Base-by-base conservation (phyloP, 2,329 filamentous ascomycete genomes). In the Arthrobotrys musiformis region DNA sequence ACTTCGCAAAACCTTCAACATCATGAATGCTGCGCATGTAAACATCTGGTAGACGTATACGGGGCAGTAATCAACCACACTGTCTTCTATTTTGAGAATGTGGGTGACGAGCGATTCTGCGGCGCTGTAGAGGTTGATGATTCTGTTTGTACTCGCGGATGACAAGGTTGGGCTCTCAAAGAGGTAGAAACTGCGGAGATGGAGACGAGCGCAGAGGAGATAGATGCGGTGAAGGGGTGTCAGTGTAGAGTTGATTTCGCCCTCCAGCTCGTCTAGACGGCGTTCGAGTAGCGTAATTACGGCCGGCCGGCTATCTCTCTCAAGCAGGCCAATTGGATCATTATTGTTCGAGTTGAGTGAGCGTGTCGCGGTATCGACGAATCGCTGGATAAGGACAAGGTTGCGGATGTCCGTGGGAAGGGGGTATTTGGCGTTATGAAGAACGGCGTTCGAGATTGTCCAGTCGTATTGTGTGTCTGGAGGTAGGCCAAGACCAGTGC, bases 41-140 rank as follows among this genome's bases (percentile, higher is more conserved):
- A 93, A 89, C 90, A 94, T 94, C 83, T 94, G 92, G 82, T 93
- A 90, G 63, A 94, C 89, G 83, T 94, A 94, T 82, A 91, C 93
- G 79, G 89, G 90, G 26, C 89, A 88, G 81, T 91, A 90, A 60
- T 87, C 87, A 28, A 93, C 85, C 60, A 91, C 87, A 58, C 87
- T 86, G 87, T 86, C 79, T 87, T 86, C 67, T 8, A 92, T 85
- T 72, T 89, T 87, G 77, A 86, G 85, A 0, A 85, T 84, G 8
- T 83, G 82, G 62, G 92, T 90, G 22, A 93, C 86, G 81, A 93
- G 93, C 75, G 86, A 86, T 44, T 88, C 89, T 2, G 91, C 89
- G 3, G 92, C 90, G 75, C 90, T 88, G 87, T 92, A 94, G 24
- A 94, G 85, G 15, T 90, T 89, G 85, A 93, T 90, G 5, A 95